phyloP scores from a whole-genome alignment of 1,284 basidiomycete species.

The Prillingera fragicola region DNA sequence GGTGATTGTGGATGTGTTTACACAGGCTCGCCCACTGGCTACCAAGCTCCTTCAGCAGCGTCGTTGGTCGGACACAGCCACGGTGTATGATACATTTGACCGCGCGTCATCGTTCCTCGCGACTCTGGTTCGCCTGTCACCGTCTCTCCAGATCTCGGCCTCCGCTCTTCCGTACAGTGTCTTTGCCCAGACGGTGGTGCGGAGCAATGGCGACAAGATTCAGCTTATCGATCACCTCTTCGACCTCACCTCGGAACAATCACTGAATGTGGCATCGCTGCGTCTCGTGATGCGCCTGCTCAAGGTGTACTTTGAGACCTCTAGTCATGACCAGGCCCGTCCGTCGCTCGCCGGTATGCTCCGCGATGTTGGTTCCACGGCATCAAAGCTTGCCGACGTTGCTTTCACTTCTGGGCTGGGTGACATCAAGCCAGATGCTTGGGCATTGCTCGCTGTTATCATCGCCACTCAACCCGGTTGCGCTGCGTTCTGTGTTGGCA shows the following conservation, averaged over 20 bases:
- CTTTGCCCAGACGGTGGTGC: slow-evolving; percentile 21
- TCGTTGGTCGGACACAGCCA: slow-evolving; percentile 25
- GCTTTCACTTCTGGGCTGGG: slow-evolving; percentile 19
- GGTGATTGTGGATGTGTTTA: slow-evolving; percentile 36
- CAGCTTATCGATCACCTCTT: slow-evolving; percentile 36
- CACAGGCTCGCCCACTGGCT: slow-evolving; percentile 24
- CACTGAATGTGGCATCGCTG: slow-evolving; percentile 20
- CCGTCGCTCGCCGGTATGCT: slow-evolving; percentile 39
- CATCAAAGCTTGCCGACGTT: slow-evolving; percentile 17
- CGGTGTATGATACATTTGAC: slow-evolving; percentile 28
- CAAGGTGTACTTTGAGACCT: slow-evolving; percentile 31
- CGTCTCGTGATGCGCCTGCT: slow-evolving; percentile 25
- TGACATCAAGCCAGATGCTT: slow-evolving; percentile 63
- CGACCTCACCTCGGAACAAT: slow-evolving; percentile 24
- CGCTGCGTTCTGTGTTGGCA: slow-evolving; percentile 73
- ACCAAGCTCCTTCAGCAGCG: slow-evolving; percentile 21
- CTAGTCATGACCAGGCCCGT: slow-evolving; percentile 21
- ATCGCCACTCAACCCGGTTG: slow-evolving; percentile 83
- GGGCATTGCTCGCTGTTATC: slow-evolving; percentile 75
- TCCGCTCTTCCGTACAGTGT: slow-evolving; percentile 28
- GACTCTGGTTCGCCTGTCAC: slow-evolving; percentile 28
- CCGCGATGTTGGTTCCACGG: slow-evolving; percentile 27
- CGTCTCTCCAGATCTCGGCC: slow-evolving; percentile 14
- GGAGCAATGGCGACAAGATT: slow-evolving; percentile 19
- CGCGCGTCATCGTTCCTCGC: slow-evolving; percentile 25